Evolutionary conservation across 345 rosid species (phyloP), one percentile per base, ranked within the genome.

Genomic region (Camelina hispida): DNA sequence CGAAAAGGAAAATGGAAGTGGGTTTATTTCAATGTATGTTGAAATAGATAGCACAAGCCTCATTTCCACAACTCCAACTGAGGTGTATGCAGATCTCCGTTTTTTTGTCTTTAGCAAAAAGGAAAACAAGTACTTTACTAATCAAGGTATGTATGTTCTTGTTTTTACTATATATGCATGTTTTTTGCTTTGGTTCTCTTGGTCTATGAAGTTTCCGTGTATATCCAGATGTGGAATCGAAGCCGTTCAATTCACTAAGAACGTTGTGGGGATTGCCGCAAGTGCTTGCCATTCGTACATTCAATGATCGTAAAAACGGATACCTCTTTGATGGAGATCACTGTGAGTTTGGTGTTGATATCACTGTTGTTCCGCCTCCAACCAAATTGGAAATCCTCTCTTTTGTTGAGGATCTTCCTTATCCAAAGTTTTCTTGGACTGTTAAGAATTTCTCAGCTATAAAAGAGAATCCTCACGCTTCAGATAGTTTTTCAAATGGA

Each of bases 261-360:
- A 63, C 23, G 1, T 4, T 13, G 3, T 42, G 63, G 54, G 62
- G 76, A 42, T 7, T 63, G 0, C 0, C 62, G 0, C 55, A 15
- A 64, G 70, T 63, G 16, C 54, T 73, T 14, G 0, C 54, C 2
- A 37, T 42, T 73, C 47, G 9, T 28, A 63, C 46, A 14, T 73
- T 73, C 63, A 63, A 3, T 9, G 18, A 53, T 44, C 35, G 0
- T 20, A 13, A 63, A 18, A 62, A 28, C 1, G 70, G 77, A 42
- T 73, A 73, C 2, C 7, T 53, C 23, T 73, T 53, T 15, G 63
- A 63, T 25, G 70, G 63, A 53, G 70, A 42, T 52, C 69, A 62
- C 4, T 62, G 62, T 30, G 69, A 72, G 62, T 72, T 72, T 62
- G 76, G 69, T 62, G 69, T 60, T 35, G 75, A 71, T 60, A 12